These are phyloP conservation scores for Pseudogymnoascus sp. DNA, from an alignment of 2,329 filamentous ascomycete genomes.

Conservation along the genomic window DNA sequence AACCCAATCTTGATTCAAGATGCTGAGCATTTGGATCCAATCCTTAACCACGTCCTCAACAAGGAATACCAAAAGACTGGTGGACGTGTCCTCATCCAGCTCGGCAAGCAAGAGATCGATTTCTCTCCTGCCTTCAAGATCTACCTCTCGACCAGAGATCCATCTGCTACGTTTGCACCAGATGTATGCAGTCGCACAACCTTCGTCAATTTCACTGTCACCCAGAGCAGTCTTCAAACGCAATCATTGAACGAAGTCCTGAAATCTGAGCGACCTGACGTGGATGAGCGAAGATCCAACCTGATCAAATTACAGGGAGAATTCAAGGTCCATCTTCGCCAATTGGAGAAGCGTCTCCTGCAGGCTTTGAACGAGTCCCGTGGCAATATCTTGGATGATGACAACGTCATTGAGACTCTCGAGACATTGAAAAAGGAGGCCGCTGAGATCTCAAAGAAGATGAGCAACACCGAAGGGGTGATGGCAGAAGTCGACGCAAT, in stretches of 20 bases:
- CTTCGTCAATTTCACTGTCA: constrained; percentile 99
- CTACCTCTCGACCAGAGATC: constrained; percentile 90
- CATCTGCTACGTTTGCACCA: constrained; percentile 88
- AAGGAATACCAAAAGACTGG: constrained; percentile 99
- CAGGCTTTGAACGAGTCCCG: constrained; percentile 95
- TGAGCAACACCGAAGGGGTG: constrained; percentile 91
- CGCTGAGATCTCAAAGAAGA: constrained; percentile 91
- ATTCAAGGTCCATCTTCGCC: constrained; percentile 95
- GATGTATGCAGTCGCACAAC: constrained; percentile 98
- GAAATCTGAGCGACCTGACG: constrained; percentile 94
- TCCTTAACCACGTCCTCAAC: constrained; percentile 96
- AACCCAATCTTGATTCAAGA: constrained; percentile 98
- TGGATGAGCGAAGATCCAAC: constrained; percentile 92
- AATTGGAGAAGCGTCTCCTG: constrained; percentile 87
- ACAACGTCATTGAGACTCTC: constrained; percentile 94
- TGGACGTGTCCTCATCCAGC: constrained; percentile 93
- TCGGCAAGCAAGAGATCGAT: constrained; percentile 97
- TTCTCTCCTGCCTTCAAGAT: constrained; percentile 96
- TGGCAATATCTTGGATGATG: constrained; percentile 96
- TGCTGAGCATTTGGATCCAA: constrained; percentile 91
- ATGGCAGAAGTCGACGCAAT: constrained; percentile 98
- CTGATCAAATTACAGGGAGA: constrained; percentile 98
- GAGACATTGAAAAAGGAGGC: constrained; percentile 98
- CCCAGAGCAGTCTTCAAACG: constrained; percentile 95
- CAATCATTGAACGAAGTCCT: constrained; percentile 96